Base-by-base conservation (phyloP, 257 asterid genomes). In the Petrea volubilis region DNA sequence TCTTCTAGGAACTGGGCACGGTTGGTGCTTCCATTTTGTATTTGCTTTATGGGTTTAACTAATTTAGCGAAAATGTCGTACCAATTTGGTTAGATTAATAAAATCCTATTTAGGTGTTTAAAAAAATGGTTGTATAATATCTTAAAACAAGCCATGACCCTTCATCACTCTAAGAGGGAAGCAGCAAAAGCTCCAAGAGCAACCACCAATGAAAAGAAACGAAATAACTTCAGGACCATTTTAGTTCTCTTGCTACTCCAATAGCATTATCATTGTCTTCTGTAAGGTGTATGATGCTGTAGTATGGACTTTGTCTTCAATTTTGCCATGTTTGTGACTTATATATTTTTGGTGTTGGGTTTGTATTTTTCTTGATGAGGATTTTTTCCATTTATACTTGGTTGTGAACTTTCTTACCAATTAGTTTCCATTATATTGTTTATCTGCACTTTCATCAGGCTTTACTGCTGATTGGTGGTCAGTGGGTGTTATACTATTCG, bases 391-490 rank as follows among this genome's bases (percentile, higher is more conserved):
- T 67, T 41, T 58, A n/a, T 68, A 61, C 61, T 62, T 49, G 46
- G 23, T 25, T 21, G 29, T 14, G 52, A 34, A 44, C 31, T 33
- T 44, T 31, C 24, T 17, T 53, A 6, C 28, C 29, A 59, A 49
- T 24, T 34, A 10, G n/a, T 47, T 40, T 56, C 36, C 50, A n/a
- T 76, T 27, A 49, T 68, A n/a, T 72, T 60, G 73, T 7, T 71
- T 59, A 41, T 57, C 65, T 70, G 47, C 63, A 31, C 64, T 72
- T 77, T 74, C 56, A 57, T 72, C 92, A 94, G 99, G 87, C 56
- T 88, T 81, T 68, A 89, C 96, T 43, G 99, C 99, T 47, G 99
- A 94, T 91, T 94, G 99, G 99, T 94, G 99, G 99, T 94, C 99
- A 46, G 99, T 94, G 69, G 99, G 99, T 66, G 95, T 94, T 77